Evolutionary conservation across 2,329 filamentous ascomycete genomes (phyloP).

Genomic region (Calycina herbarum): DNA sequence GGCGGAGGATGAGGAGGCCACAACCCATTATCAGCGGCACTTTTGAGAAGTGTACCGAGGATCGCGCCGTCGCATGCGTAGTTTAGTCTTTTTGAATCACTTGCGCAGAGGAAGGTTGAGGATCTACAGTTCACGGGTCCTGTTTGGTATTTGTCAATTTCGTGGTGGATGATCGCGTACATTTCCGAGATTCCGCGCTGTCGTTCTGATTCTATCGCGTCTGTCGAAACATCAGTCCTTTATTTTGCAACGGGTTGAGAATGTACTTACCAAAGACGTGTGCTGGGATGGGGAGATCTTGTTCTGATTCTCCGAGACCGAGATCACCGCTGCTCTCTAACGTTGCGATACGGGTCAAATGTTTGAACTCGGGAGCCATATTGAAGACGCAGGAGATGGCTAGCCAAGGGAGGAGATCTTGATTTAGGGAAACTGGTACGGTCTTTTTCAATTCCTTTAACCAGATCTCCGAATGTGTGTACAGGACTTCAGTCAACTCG

Average conservation of each 20-base stretch:
- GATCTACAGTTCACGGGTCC: slow-evolving; percentile 1
- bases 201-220: slow-evolving; percentile 5
- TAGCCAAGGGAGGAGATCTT: slow-evolving; percentile 14
- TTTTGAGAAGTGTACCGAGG: slow-evolving; percentile 21
- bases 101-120: not conserved
- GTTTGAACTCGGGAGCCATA: slow-evolving; percentile 10
- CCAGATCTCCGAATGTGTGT: slow-evolving; percentile 18
- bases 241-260: not conserved
- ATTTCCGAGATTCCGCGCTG: slow-evolving; percentile 11
- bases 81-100: not conserved
- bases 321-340: slow-evolving; percentile 6
- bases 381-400: slow-evolving; percentile 21
- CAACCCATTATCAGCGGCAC: not conserved
- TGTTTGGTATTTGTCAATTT: slow-evolving; percentile 9
- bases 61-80: slow-evolving; percentile 20
- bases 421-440: slow-evolving; percentile 5
- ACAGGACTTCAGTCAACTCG: slow-evolving; percentile 15
- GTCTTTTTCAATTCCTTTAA: slow-evolving; percentile 17
- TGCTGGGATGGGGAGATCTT: slow-evolving; percentile 8
- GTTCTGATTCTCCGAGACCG: not conserved
- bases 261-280: slow-evolving; percentile 2
- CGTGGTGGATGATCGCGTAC: slow-evolving; percentile 1
- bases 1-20: slow-evolving; percentile 15
- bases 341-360: slow-evolving; percentile 4
- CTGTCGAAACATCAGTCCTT: not conserved